These are phyloP conservation scores for Agrocybe chaxingu DNA, from an alignment of 768 basidiomycete species.

Conservation along the genomic window DNA sequence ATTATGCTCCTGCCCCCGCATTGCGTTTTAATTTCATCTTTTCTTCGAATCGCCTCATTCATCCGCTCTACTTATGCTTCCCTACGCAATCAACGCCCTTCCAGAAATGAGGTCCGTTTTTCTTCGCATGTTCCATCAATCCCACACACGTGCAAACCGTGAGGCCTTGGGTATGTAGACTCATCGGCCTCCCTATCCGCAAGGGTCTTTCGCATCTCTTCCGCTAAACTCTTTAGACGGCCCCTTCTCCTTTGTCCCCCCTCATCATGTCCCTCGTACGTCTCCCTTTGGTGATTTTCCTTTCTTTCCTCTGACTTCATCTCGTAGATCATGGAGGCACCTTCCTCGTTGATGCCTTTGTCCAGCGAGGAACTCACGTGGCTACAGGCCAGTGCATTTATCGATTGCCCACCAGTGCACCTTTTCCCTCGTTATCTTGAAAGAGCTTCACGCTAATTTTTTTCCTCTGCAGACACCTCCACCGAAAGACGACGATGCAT, in stretches of 20 bases:
- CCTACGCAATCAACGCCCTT: conserved; percentile 24
- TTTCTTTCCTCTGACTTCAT: conserved; percentile 5
- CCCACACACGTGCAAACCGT: conserved; percentile 42
- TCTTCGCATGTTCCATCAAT: conserved; percentile 30
- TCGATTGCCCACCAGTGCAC: conserved; percentile 17
- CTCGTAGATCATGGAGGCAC: conserved; percentile 26
- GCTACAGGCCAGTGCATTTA: conserved; percentile 37
- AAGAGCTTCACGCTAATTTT: not conserved
- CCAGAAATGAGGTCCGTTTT: conserved; percentile 25
- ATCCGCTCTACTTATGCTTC: conserved; percentile 20
- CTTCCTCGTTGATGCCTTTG: conserved; percentile 27
- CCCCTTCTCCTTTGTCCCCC: conserved; percentile 11
- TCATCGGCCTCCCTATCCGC: conserved; percentile 5
- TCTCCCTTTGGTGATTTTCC: conserved; percentile 7
- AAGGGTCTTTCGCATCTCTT: conserved; percentile 13
- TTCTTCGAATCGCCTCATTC: conserved; percentile 22
- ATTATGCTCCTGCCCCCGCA: conserved; percentile 16
- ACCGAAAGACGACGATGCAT: conserved; percentile 14
- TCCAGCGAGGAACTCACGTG: conserved; percentile 48
- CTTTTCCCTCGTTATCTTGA: not conserved
- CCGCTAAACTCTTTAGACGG: conserved; percentile 11
- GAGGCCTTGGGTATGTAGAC: conserved; percentile 34
- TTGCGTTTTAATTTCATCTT: conserved; percentile 25
- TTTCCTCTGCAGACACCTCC: conserved; percentile 8
- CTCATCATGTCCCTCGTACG: conserved; percentile 16